Evolutionary conservation across 345 rosid genomes (phyloP).

Genomic region (Camelina neglecta): DNA sequence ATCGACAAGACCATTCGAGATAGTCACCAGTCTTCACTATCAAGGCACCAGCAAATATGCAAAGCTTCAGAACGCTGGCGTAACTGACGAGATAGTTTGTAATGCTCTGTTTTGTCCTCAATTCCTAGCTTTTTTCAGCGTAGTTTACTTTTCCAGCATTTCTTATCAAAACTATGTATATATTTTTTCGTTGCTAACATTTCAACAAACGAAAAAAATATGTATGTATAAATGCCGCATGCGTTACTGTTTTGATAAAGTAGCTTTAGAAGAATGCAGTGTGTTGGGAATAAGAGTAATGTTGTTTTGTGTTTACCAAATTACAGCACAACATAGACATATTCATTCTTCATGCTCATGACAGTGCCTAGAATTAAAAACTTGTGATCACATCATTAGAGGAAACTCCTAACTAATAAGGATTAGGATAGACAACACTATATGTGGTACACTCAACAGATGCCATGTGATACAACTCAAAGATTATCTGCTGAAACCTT

Average conservation of each 20-base stretch:
- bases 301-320: constrained; percentile 34
- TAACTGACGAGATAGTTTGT: too few species aligned
- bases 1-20: too few species aligned
- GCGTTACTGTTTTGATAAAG: background rate
- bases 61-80: too few species aligned
- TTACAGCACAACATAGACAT: constrained; percentile 31
- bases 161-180: too few species aligned
- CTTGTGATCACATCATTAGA: constrained; percentile 34
- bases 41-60: too few species aligned
- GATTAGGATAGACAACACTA: constrained; percentile 37
- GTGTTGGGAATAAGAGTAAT: constrained; percentile 17
- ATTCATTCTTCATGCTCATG: constrained; percentile 37
- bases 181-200: too few species aligned
- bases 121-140: too few species aligned
- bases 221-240: background rate
- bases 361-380: constrained; percentile 39
- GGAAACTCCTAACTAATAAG: constrained; percentile 41
- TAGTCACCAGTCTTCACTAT: too few species aligned
- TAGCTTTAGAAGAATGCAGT: background rate
- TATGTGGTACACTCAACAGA: constrained; percentile 38
- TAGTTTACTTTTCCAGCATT: too few species aligned
- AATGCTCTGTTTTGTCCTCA: too few species aligned
- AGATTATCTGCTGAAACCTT: constrained; percentile 58
- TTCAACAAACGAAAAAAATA: too few species aligned
- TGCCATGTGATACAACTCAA: constrained; percentile 38